Base-by-base conservation (phyloP, 352 stramenopile genomes). In the Globisporangium middletonii region DNA sequence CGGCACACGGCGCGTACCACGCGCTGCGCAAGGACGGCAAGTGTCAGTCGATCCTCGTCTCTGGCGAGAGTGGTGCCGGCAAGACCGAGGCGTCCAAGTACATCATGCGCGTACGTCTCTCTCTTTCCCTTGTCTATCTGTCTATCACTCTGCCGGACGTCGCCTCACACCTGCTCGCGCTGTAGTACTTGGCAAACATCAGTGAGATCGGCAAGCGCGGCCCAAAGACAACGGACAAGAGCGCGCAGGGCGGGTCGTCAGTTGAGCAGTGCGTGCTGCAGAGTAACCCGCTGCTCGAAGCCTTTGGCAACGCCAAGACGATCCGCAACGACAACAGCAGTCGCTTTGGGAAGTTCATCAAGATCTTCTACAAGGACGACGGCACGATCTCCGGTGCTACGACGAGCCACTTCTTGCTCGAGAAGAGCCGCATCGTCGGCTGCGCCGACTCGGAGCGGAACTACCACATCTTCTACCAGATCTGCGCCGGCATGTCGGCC, bases 401-500 rank as follows among this genome's bases (percentile, higher is more conserved):
- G 41, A 96, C 97, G 45, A 97, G 95, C 60, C 97, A 98, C 33
- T 99, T 99, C 66, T 78, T 99, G 47, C 76, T 99, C 13, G 97
- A 99, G 69, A 99, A 99, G 73, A 97, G 95, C 57, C 92, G 97
- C 18, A 94, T 99, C 28, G 87, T 98, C 1, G 84, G 86, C 27
- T 97, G 97, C 70, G 84, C 80, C 4, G 69, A 95, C 18, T 72
- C 90, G 3, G 97, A 99, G 75, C 79, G 97, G 19, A 99, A 99
- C 72, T 99, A 98, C 78, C 97, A 99, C 72, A 96, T 99, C 41
- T 99, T 99, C 68, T 99, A 99, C 72, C 89, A 99, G 70, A 67
- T 99, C 16, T 95, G 95, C 63, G 82, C 86, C 0, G 94, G 88
- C 41, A 74, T 94, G 65, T 53, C 79, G 0, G 52, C 74, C 1